These are phyloP conservation scores for Colletotrichum ledebouriae DNA, from an alignment of 2,329 filamentous ascomycete genomes.

Conservation along the genomic window DNA sequence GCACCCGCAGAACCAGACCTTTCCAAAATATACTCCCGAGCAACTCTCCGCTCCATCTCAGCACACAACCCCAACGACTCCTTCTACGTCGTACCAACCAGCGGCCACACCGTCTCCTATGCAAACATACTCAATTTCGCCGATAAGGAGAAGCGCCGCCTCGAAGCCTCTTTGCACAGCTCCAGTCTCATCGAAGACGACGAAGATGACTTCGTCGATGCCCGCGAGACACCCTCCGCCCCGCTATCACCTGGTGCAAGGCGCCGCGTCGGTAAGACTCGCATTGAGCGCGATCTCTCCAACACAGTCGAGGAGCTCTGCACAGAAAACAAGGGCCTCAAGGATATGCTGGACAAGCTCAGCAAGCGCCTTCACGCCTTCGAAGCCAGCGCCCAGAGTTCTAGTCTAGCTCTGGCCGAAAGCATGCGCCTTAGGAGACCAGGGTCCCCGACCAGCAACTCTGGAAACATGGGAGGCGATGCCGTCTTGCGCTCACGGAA, in stretches of 20 bases:
- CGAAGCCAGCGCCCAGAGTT: conserved; percentile 91
- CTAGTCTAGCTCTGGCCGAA: conserved; percentile 86
- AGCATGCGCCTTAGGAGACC: conserved; percentile 77
- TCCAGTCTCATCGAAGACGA: conserved; percentile 70
- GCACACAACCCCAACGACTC: conserved; percentile 77
- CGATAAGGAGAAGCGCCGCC: conserved; percentile 74
- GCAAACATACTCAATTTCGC: conserved; percentile 85
- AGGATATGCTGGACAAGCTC: conserved; percentile 86
- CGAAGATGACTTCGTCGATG: conserved; percentile 92
- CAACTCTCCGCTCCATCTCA: conserved; percentile 83
- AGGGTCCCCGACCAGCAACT: conserved; percentile 61
- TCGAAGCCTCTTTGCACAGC: conserved; percentile 64
- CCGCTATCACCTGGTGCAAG: conserved; percentile 58
- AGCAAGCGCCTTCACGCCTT: conserved; percentile 92
- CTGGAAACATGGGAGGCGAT: conserved; percentile 46
- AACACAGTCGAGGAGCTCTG: conserved; percentile 90
- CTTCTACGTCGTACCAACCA: conserved; percentile 95
- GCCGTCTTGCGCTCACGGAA: conserved; percentile 63
- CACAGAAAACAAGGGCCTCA: conserved; percentile 88
- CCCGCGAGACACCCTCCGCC: conserved; percentile 72
- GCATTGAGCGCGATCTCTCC: conserved; percentile 58
- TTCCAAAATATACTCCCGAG: conserved; percentile 85
- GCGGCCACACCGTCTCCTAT: conserved; percentile 92
- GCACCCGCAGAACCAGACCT: conserved; percentile 76
- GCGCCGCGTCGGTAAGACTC: conserved; percentile 56